Percentiles rank a stretch among this genome's conserved stretches.
Evolutionary conservation across 768 basidiomycete genomes (phyloP).

Genomic region (Tulasnella sp.): DNA sequence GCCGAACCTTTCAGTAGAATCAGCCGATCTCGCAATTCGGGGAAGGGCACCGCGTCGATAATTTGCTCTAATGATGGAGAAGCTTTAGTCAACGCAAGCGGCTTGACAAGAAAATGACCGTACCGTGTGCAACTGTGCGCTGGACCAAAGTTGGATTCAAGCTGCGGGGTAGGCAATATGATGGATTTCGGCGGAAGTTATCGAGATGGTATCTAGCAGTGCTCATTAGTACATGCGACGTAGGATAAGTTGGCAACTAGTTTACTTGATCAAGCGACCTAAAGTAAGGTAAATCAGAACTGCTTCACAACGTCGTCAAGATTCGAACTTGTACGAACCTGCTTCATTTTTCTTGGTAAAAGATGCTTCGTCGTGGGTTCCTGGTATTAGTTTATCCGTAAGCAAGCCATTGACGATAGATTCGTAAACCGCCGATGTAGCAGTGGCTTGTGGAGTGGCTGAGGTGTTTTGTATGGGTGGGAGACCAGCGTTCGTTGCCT

Average conservation of each 20-base stretch:
- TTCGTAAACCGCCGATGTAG: too few relatives aligned
- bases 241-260: too few relatives aligned
- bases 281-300: slow-evolving; percentile 20
- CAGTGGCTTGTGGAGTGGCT: too few relatives aligned
- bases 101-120: slow-evolving; percentile 18
- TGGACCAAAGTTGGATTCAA: slow-evolving; percentile 82
- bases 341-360: slow-evolving; percentile 62
- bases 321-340: too few relatives aligned
- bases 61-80: slow-evolving; percentile 48
- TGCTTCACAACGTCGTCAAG: slow-evolving; percentile 77
- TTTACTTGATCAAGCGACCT: neutral
- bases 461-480: too few relatives aligned
- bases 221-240: neutral
- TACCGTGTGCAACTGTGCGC: slow-evolving; percentile 73
- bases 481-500: too few relatives aligned
- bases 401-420: too few relatives aligned
- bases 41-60: slow-evolving; percentile 83
- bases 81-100: neutral
- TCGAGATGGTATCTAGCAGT: slow-evolving; percentile 69
- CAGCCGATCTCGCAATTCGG: slow-evolving; percentile 81
- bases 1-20: slow-evolving; percentile 67
- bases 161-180: slow-evolving; percentile 79
- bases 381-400: too few relatives aligned
- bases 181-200: slow-evolving; percentile 69
- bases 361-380: too few relatives aligned